phyloP scores from a whole-genome alignment of 2,329 filamentous ascomycete species.

The Pseudogymnoascus sp. region DNA sequence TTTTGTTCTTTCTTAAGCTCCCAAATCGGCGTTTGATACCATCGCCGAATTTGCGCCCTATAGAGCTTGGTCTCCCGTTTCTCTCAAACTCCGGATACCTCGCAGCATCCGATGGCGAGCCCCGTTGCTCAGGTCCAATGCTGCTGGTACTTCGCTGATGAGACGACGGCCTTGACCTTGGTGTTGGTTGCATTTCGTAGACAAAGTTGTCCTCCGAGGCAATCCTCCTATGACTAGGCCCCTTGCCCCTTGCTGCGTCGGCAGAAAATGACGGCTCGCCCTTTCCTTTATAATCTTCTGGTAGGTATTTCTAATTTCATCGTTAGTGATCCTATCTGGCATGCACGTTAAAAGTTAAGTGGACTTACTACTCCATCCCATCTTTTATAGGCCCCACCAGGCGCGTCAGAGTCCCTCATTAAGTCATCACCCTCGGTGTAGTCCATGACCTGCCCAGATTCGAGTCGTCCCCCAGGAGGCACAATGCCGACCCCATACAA shows the following conservation, averaged over 20 bases:
- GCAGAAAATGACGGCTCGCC: constrained; percentile 69
- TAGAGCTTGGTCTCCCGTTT: constrained; percentile 29
- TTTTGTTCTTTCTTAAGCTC: constrained; percentile 44
- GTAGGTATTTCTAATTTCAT: constrained; percentile 56
- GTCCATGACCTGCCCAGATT: constrained; percentile 61
- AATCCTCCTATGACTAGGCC: constrained; percentile 26
- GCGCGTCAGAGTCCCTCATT: constrained; percentile 64
- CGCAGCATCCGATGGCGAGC: neutral
- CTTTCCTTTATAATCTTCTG: constrained; percentile 76
- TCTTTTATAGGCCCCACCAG: constrained; percentile 70
- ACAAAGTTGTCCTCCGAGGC: constrained; percentile 30
- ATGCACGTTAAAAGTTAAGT: neutral
- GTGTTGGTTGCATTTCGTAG: constrained; percentile 46
- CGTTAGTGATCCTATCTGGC: constrained; percentile 17
- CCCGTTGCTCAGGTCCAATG: constrained; percentile 20
- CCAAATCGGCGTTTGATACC: constrained; percentile 50
- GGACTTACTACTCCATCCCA: constrained; percentile 66
- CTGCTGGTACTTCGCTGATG: constrained; percentile 43
- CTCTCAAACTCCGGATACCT: constrained; percentile 17
- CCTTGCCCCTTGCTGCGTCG: constrained; percentile 56
- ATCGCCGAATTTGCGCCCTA: constrained; percentile 40
- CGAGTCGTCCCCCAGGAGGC: constrained; percentile 66
- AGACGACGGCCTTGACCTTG: constrained; percentile 22
- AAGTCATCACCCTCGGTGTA: constrained; percentile 86
- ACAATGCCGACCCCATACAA: constrained; percentile 72